Percentiles rank a stretch among this genome's conserved stretches.
Evolutionary conservation across 805 yeast species (phyloP).

Genomic region (Teunomyces pallodes): DNA sequence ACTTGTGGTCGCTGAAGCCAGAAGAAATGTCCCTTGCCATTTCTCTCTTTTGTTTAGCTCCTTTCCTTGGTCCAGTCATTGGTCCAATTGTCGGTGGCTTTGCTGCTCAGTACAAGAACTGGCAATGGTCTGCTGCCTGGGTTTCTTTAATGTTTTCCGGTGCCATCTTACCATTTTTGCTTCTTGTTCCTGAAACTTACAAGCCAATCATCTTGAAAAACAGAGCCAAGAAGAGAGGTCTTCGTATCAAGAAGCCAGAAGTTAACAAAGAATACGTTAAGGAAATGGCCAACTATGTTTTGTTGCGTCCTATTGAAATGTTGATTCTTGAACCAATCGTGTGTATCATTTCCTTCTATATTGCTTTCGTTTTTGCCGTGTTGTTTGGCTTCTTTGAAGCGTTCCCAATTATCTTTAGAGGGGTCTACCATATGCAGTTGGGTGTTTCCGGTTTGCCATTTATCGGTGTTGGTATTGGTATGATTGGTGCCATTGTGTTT

Average conservation of each 20-base stretch:
- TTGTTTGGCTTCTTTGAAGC: conserved; percentile 80
- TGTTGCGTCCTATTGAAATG: conserved; percentile 67
- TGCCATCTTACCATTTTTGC: conserved; percentile 48
- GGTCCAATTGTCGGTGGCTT: conserved; percentile 77
- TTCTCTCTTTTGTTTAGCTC: conserved; percentile 74
- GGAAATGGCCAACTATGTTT: conserved; percentile 46
- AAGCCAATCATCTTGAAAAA: conserved; percentile 59
- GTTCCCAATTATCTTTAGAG: conserved; percentile 69
- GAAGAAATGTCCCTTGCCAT: conserved; percentile 69
- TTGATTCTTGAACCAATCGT: conserved; percentile 74
- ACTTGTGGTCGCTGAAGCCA: conserved; percentile 58
- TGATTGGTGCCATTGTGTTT: conserved; percentile 51
- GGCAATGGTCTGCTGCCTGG: conserved; percentile 71
- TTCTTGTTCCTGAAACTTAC: conserved; percentile 70
- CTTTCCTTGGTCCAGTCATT: conserved; percentile 76
- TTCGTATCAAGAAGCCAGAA: conserved; percentile 39
- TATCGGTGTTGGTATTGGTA: conserved; percentile 69
- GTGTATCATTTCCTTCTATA: conserved; percentile 61
- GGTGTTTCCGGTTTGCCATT: conserved; percentile 72
- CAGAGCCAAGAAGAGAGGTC: conserved; percentile 61
- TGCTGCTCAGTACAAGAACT: conserved; percentile 60
- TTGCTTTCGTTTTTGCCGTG: conserved; percentile 75
- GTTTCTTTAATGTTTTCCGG: conserved; percentile 69
- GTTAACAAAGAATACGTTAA: conserved; percentile 37
- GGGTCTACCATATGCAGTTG: conserved; percentile 54